These are phyloP conservation scores for Limonium bicolor DNA, from an alignment of 148 eudicot species.

Conservation along the genomic window DNA sequence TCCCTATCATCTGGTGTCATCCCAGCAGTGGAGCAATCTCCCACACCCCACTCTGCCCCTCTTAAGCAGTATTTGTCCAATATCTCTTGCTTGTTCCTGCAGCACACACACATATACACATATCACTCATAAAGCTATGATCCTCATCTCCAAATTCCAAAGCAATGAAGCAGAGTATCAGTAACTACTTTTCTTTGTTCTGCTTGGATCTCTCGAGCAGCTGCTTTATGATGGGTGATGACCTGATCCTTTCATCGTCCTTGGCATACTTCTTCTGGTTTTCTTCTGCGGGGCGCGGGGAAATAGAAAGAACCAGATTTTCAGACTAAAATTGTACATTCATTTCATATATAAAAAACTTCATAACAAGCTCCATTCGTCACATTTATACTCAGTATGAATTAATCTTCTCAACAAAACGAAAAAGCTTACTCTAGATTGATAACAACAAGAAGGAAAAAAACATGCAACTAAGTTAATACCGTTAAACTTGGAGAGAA, in stretches of 20 bases:
- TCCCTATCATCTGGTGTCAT: conserved; percentile 69
- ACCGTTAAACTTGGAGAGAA: conserved; percentile 62
- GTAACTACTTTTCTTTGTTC: conserved; percentile 68
- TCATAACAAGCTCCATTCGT: too few species aligned
- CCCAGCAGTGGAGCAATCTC: conserved; percentile 81
- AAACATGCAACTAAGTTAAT: background rate
- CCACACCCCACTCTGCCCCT: conserved; percentile 98
- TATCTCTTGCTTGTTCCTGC: conserved; percentile 74
- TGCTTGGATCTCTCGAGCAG: conserved; percentile 53
- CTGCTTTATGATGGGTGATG: conserved; percentile 81
- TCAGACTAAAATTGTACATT: too few species aligned
- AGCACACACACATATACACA: background rate
- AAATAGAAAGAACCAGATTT: too few species aligned
- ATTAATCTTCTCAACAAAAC: too few species aligned
- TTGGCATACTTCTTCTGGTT: conserved; percentile 84
- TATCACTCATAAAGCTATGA: too few species aligned
- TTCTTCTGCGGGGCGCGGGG: too few species aligned
- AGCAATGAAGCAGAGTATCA: too few species aligned
- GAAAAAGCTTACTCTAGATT: too few species aligned
- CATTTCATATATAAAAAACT: too few species aligned
- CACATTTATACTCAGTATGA: too few species aligned
- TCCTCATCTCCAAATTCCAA: too few species aligned
- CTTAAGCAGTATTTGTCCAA: conserved; percentile 77
- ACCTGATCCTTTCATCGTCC: conserved; percentile 70
- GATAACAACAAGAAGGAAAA: too few species aligned